phyloP scores from a whole-genome alignment of 148 eudicot genomes.

The Cornus controversa region DNA sequence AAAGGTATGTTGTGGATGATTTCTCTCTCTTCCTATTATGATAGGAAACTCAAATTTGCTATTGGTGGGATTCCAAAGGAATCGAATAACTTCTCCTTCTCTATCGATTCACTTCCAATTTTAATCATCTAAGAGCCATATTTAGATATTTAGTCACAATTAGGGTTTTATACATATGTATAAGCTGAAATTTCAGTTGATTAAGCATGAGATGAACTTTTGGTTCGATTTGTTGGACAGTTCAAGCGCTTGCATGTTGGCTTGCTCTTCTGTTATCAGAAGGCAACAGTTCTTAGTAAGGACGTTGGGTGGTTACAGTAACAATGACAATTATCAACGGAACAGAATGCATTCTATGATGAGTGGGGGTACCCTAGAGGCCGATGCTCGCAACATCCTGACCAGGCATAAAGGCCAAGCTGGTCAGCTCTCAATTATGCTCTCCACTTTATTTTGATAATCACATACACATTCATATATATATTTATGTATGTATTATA shows the following conservation, averaged over 20 bases:
- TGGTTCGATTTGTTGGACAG: not conserved
- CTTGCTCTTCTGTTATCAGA: conserved; percentile 46
- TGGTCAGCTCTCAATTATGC: conserved; percentile 41
- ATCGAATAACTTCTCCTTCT: too few species aligned
- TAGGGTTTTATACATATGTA: not conserved
- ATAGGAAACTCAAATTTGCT: too few species aligned
- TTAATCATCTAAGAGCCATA: not conserved
- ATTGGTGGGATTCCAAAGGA: too few species aligned
- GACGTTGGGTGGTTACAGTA: conserved; percentile 36
- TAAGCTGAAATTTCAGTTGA: not conserved
- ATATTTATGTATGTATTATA: too few species aligned
- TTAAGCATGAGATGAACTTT: not conserved
- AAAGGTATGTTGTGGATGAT: not conserved
- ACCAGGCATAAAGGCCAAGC: conserved; percentile 88
- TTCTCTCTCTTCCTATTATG: too few species aligned
- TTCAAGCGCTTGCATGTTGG: conserved; percentile 27
- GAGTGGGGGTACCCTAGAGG: too few species aligned
- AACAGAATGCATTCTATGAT: conserved; percentile 40
- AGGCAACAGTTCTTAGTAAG: conserved; percentile 65
- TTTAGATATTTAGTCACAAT: not conserved
- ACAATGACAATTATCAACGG: conserved; percentile 20
- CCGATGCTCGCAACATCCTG: conserved; percentile 54
- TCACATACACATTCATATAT: not conserved
- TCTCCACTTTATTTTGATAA: not conserved
- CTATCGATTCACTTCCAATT: not conserved